Base-by-base conservation (phyloP, 345 rosid species). In the Citrus glauca region DNA sequence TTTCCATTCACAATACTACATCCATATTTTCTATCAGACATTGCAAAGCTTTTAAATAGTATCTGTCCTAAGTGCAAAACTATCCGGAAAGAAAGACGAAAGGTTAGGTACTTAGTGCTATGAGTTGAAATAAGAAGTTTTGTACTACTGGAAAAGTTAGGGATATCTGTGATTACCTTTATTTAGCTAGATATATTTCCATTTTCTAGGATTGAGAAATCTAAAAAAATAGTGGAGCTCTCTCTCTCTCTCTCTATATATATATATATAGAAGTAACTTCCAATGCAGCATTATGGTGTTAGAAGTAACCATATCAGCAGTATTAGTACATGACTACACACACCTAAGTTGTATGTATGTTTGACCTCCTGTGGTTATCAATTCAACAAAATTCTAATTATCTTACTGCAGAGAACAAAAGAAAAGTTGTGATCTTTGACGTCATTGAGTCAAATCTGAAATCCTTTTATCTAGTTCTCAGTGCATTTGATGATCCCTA, bases 41-140 rank as follows among this genome's bases (percentile, higher is more conserved):
- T 92, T 77, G 89, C 84, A 7, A 77, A 87, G 27, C 65, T 96
- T 72, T 73, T 96, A 66, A 96, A 96, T 75, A 89, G 88, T 80
- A 80, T 89, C 76, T 96, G 99, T 73, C 98, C 99, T 9, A 91
- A 90, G 38, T 96, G 99, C 85, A 94, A 90, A 89, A 85, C 95
- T 74, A 67, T 90, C 38, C 82, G 91, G 78, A 85, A 89, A 82
- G 89, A 90, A 45, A 45, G 17, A 45, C 50, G 13, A 75, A 92
- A 89, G 96, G 96, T 91, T 75, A 80, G 90, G 78, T 81, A 77
- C 74, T 85, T 72, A 78, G 67, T 59, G 70, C 70, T 50, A 35
- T 73, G 50, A 71, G 70, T 35, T 81, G 65, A 77, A 45, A 65
- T 73, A 63, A 37, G 40, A 65, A 48, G 42, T 60, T 48, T 68